Percentiles rank a stretch among this genome's conserved stretches.
These are phyloP conservation scores for Colletotrichum filicis DNA, from an alignment of 2,329 filamentous ascomycete species.

Conservation along the genomic window DNA sequence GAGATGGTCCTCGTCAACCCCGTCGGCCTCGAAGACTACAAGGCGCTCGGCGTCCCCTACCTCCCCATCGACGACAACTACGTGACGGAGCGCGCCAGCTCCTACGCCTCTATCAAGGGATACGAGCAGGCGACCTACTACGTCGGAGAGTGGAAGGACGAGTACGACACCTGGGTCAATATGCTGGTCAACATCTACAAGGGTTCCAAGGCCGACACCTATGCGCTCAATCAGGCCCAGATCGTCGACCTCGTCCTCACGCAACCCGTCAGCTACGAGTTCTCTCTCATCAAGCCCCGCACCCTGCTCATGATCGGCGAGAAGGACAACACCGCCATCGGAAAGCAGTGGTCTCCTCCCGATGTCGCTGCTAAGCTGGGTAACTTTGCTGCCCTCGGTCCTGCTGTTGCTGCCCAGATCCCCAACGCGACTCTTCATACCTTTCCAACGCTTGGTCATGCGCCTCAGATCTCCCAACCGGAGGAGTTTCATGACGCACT, in stretches of 20 bases:
- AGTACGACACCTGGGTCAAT: slow-evolving; percentile 65
- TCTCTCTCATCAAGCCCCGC: slow-evolving; percentile 54
- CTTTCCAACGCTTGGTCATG: slow-evolving; percentile 61
- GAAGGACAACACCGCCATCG: slow-evolving; percentile 65
- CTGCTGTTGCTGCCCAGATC: slow-evolving; percentile 54
- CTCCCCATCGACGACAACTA: slow-evolving; percentile 52
- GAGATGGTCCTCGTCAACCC: slow-evolving; percentile 62
- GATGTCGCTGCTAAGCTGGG: slow-evolving; percentile 57
- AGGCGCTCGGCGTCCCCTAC: slow-evolving; percentile 59
- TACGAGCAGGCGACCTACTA: slow-evolving; percentile 63
- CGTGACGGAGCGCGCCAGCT: slow-evolving; percentile 51
- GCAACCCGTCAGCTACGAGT: slow-evolving; percentile 62
- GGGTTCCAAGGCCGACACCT: slow-evolving; percentile 53
- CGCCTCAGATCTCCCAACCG: slow-evolving; percentile 64
- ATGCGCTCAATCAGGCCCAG: slow-evolving; percentile 59
- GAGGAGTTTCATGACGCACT: slow-evolving; percentile 57
- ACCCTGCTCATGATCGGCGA: slow-evolving; percentile 62
- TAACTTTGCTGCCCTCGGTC: slow-evolving; percentile 60
- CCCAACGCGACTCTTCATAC: slow-evolving; percentile 56
- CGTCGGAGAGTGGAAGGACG: slow-evolving; percentile 56
- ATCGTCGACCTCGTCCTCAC: slow-evolving; percentile 67
- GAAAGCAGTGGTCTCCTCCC: slow-evolving; percentile 60
- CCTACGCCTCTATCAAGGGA: slow-evolving; percentile 54
- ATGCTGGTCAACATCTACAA: slow-evolving; percentile 65
- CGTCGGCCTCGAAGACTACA: slow-evolving; percentile 66